phyloP scores from a whole-genome alignment of 1,284 basidiomycete genomes.

The Schizophyllum commune region DNA sequence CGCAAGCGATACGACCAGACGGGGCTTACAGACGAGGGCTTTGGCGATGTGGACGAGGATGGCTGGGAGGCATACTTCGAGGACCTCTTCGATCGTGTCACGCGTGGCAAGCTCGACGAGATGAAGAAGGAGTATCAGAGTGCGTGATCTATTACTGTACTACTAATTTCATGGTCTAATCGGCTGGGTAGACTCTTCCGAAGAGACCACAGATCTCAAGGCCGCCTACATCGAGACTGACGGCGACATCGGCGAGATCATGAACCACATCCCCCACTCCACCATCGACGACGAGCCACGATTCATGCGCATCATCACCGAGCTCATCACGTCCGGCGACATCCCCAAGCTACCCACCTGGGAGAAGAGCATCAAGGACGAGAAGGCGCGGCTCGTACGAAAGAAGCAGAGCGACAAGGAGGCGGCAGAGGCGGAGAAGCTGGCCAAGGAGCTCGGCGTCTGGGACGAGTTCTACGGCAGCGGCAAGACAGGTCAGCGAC shows the following conservation, averaged over 20 bases:
- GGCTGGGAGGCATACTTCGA: constrained; percentile 94
- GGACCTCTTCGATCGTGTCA: constrained; percentile 81
- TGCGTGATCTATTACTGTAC: constrained; percentile 21
- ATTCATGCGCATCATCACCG: constrained; percentile 65
- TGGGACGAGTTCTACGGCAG: constrained; percentile 94
- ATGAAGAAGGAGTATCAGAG: constrained; percentile 91
- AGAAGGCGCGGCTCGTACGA: constrained; percentile 67
- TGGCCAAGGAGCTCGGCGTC: constrained; percentile 84
- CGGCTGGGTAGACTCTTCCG: constrained; percentile 57
- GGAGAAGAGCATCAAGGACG: constrained; percentile 66
- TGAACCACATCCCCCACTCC: constrained; percentile 81
- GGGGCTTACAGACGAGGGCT: constrained; percentile 75
- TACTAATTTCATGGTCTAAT: not conserved
- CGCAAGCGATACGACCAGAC: constrained; percentile 75
- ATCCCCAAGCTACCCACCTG: constrained; percentile 58
- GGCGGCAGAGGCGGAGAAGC: constrained; percentile 77
- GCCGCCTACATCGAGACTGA: constrained; percentile 58
- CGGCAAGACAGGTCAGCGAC: constrained; percentile 62
- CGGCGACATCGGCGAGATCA: constrained; percentile 73
- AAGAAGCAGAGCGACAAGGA: constrained; percentile 72
- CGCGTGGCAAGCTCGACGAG: constrained; percentile 78
- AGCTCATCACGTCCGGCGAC: constrained; percentile 56
- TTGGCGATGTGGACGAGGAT: constrained; percentile 68
- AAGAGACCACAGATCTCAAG: constrained; percentile 76
- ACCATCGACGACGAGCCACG: constrained; percentile 77